phyloP scores from a whole-genome alignment of 345 rosid species.

The Aurinia saxatilis region DNA sequence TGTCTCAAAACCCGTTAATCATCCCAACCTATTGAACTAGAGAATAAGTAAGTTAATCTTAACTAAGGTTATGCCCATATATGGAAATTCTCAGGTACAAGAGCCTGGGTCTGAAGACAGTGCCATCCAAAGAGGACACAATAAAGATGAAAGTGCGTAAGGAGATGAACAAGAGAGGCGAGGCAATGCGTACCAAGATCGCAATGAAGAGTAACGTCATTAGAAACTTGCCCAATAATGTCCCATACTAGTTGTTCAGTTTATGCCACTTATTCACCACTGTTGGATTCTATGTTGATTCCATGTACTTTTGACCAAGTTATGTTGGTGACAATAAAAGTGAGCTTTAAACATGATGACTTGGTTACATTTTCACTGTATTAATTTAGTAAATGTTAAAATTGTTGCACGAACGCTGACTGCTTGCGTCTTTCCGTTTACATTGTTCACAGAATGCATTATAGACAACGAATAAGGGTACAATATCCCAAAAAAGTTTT shows the following conservation, averaged over 20 bases:
- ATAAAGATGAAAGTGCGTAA: slow-evolving; percentile 35
- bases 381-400: background rate
- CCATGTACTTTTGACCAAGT: slow-evolving; percentile 1
- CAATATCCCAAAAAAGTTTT: slow-evolving; percentile 7
- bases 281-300: background rate
- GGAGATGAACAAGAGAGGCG: slow-evolving; percentile 53
- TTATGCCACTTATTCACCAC: background rate
- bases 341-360: background rate
- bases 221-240: slow-evolving; percentile 81
- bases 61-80: background rate
- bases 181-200: slow-evolving; percentile 65
- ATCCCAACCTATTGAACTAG: background rate
- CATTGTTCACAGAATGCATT: background rate
- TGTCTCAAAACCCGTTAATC: slow-evolving; percentile 2
- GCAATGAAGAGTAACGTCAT: slow-evolving; percentile 80
- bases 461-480: background rate
- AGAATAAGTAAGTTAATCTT: background rate
- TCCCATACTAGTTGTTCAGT: slow-evolving; percentile 38
- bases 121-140: slow-evolving; percentile 59
- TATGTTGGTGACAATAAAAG: slow-evolving; percentile 4
- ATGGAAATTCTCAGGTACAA: slow-evolving; percentile 48
- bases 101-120: slow-evolving; percentile 80
- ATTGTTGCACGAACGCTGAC: background rate
- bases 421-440: background rate
- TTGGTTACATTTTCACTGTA: background rate